Evolutionary conservation across 345 rosid genomes (phyloP), one percentile per base, ranked within the genome.

Genomic region (Mercurialis annua): DNA sequence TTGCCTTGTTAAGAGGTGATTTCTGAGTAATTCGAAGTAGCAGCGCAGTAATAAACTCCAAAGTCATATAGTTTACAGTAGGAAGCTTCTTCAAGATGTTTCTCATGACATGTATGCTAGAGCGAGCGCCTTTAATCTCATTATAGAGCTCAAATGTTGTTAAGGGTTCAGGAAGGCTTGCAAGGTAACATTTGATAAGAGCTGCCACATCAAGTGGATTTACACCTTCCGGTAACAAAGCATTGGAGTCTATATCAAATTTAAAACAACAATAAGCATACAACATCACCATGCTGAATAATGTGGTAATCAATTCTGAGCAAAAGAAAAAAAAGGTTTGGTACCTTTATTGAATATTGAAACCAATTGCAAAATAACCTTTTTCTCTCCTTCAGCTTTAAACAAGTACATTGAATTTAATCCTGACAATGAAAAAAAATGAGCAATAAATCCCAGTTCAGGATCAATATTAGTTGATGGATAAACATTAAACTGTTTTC

Each of bases 141-240:
- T 82, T 78, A 46, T 93, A 87, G 65, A 87, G 91, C 76, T 86
- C 92, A 76, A 85, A 87, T 26, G 97, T 89, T 51, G 88, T 84
- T 55, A 93, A 78, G 20, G 98, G 96, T 72, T 81, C 87, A 1
- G 97, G 96, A 83, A 93, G 97, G 78, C 98, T 93, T 20, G 97
- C 90, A 50, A 93, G 90, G 75, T 89, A 93, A 74, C 80, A 93
- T 71, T 93, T 93, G 70, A 76, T 64, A 21, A 93, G 82, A 61
- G 84, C 87, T 20, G 98, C 96, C 20, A 86, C 87, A 71, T 87
- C 91, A 77, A 82, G 48, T 59, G 96, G 85, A 77, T 78, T 86
- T 65, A 86, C 51, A 27, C 92, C 90, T 74, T 90, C 98, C 5
- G 94, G 96, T 71, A 90, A 73, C 69, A 88, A 70, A 36, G 91